phyloP scores from a whole-genome alignment of 116 monocot genomes.

The Papilionanthe hybrid region DNA sequence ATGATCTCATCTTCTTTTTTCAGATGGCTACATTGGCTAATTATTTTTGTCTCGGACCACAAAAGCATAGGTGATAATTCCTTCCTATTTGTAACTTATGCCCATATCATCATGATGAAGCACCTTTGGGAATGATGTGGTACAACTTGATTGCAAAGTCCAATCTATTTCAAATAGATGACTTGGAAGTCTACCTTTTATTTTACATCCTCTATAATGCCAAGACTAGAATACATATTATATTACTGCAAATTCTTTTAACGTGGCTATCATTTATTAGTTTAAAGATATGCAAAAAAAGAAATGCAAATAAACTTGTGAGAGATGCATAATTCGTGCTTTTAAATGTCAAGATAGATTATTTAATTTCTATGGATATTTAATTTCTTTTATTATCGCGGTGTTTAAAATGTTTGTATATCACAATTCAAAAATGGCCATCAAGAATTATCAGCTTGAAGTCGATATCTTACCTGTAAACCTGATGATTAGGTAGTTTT shows the following conservation, averaged over 20 bases:
- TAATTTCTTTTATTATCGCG: background rate
- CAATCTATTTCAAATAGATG: conserved; percentile 1
- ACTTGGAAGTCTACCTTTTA: background rate
- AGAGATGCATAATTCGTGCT: background rate
- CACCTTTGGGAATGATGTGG: background rate
- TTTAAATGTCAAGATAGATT: background rate
- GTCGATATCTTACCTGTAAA: too few relatives aligned
- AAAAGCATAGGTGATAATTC: conserved; percentile 64
- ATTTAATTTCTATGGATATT: background rate
- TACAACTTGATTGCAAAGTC: background rate
- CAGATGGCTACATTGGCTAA: conserved; percentile 92
- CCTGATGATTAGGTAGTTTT: too few relatives aligned
- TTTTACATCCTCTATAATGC: background rate
- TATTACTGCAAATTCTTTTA: background rate
- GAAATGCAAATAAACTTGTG: background rate
- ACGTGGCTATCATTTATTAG: background rate
- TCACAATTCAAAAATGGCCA: too few relatives aligned
- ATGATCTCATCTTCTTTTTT: conserved; percentile 10
- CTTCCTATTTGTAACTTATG: background rate
- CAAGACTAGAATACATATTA: background rate
- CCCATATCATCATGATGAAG: background rate
- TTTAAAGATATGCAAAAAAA: background rate
- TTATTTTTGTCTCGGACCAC: conserved; percentile 84
- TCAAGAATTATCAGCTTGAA: too few relatives aligned
- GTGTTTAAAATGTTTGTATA: too few relatives aligned